Evolutionary conservation across 768 basidiomycete genomes (phyloP).

Genomic region (Cystobasidium ongulense): DNA sequence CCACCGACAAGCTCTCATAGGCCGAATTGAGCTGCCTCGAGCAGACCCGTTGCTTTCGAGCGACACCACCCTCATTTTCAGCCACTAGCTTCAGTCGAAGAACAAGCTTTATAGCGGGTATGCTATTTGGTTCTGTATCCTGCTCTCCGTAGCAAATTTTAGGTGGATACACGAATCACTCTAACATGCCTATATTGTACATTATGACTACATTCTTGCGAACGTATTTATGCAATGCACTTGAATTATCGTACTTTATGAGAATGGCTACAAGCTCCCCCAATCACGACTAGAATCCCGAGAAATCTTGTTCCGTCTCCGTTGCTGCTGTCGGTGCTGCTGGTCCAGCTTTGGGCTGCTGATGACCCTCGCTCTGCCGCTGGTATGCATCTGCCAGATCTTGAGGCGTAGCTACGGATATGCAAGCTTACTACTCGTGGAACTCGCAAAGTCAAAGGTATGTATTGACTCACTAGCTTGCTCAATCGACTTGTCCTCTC

Average conservation of each 20-base stretch:
- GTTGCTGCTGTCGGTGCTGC: background rate
- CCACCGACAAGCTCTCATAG: conserved; percentile 16
- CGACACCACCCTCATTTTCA: background rate
- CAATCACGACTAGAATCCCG: background rate
- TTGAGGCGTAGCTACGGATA: conserved; percentile 26
- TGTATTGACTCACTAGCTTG: conserved; percentile 28
- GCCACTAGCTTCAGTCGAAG: conserved; percentile 27
- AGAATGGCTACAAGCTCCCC: background rate
- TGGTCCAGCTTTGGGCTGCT: background rate
- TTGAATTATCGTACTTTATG: background rate
- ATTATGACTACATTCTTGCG: background rate
- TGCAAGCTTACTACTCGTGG: background rate
- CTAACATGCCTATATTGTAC: conserved; percentile 19
- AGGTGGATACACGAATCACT: conserved; percentile 24
- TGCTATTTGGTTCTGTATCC: conserved; percentile 21
- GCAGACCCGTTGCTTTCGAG: background rate
- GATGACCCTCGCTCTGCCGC: conserved; percentile 26
- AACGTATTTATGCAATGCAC: background rate
- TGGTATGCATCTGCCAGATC: conserved; percentile 30
- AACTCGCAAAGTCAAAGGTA: background rate
- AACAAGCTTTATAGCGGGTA: conserved; percentile 8
- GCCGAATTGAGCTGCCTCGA: background rate
- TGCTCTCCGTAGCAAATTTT: background rate
- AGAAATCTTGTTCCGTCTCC: background rate
- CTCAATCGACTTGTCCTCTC: conserved; percentile 30